Percentiles rank a stretch among this genome's conserved stretches.
phyloP scores from a whole-genome alignment of 495 filamentous ascomycete species.

The Daldinia concentrica region DNA sequence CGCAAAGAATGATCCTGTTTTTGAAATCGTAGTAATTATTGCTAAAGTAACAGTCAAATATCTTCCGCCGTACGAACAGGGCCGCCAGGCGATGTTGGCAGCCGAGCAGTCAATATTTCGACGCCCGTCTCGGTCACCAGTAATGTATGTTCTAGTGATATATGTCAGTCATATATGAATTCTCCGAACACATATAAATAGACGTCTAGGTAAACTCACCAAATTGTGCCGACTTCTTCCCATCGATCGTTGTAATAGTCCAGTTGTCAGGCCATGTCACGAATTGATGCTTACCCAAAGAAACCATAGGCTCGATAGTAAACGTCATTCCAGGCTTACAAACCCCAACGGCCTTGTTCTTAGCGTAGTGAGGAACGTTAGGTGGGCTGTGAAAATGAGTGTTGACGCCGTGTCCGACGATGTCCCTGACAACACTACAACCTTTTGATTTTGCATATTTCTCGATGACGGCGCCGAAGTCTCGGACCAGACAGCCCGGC shows the following conservation, averaged over 20 bases:
- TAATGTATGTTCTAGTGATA: not conserved
- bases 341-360: not conserved
- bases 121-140: not conserved
- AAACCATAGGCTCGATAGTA: slow-evolving; percentile 1
- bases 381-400: not conserved
- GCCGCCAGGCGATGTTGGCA: not conserved
- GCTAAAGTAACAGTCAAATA: not conserved
- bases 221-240: slow-evolving; percentile 2
- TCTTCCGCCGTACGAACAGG: not conserved
- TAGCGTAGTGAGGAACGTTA: not conserved
- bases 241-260: not conserved
- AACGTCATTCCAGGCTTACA: slow-evolving; percentile 1
- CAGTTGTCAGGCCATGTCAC: slow-evolving; percentile 2
- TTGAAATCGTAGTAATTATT: not conserved
- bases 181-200: not conserved
- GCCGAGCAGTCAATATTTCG: not conserved
- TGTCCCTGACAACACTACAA: not conserved
- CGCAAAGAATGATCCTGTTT: not conserved
- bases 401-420: not conserved
- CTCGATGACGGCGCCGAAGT: not conserved
- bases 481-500: not conserved
- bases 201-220: not conserved
- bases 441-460: not conserved
- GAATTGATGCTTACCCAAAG: not conserved
- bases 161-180: not conserved